Conservation (phyloP, 805 yeast genomes). For the Candida pseudofarinosa region DNA sequence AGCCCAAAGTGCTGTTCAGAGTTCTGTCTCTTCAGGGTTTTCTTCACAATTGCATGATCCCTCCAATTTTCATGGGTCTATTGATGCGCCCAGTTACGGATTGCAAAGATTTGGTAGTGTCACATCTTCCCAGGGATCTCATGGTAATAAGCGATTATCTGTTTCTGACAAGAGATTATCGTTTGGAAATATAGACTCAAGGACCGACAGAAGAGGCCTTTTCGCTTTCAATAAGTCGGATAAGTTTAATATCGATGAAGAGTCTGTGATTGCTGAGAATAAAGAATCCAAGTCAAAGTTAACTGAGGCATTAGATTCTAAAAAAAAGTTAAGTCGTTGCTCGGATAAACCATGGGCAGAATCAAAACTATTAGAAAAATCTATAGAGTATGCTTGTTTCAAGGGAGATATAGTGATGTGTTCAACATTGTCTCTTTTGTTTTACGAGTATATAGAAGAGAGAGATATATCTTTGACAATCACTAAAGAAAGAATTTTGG, state of each 20-base stretch:
- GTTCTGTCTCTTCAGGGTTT: constrained; percentile 11
- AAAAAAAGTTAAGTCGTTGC: constrained; percentile 6
- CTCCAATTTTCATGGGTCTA: constrained; percentile 5
- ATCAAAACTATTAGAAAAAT: constrained; percentile 43
- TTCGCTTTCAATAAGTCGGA: background rate
- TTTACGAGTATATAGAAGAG: constrained; percentile 29
- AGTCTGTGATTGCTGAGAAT: constrained; percentile 4
- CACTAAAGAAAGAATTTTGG: constrained; percentile 38
- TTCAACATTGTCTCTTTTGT: constrained; percentile 53
- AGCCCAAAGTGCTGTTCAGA: constrained; percentile 4
- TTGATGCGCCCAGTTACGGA: background rate
- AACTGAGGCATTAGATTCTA: constrained; percentile 18
- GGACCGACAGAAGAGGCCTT: background rate
- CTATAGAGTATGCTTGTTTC: constrained; percentile 48
- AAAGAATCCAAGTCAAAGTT: constrained; percentile 18
- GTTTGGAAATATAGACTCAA: background rate
- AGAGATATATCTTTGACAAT: constrained; percentile 12
- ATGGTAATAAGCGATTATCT: background rate
- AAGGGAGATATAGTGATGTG: constrained; percentile 67
- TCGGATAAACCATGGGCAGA: constrained; percentile 55
- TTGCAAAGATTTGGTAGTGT: background rate
- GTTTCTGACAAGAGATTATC: background rate
- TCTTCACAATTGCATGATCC: constrained; percentile 2
- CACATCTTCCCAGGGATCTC: background rate
- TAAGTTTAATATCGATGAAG: background rate